These are phyloP conservation scores for Boeremia lycopersici DNA, from an alignment of 2,329 filamentous ascomycete genomes.

Conservation along the genomic window DNA sequence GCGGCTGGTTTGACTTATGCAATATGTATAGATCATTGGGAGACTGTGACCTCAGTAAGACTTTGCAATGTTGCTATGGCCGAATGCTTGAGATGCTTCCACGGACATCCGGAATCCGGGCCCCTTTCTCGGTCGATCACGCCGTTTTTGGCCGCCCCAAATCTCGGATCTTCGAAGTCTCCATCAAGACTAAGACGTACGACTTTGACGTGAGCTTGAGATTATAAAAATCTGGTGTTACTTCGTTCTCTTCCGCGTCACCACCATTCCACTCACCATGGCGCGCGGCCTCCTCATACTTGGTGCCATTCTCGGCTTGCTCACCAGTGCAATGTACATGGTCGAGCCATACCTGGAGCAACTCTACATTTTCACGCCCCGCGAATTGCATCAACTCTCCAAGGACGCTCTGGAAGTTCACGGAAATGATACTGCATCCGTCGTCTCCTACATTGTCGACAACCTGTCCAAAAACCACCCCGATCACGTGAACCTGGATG, in stretches of 20 bases:
- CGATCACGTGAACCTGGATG: conserved; percentile 67
- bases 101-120: conserved; percentile 2
- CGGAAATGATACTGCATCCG: conserved; percentile 74
- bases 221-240: neutral
- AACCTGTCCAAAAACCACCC: conserved; percentile 60
- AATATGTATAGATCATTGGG: too few relatives aligned
- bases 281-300: conserved; percentile 30
- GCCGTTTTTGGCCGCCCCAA: neutral
- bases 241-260: neutral
- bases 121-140: neutral
- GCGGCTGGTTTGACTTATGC: too few relatives aligned
- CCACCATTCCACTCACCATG: neutral
- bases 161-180: neutral
- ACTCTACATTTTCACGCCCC: conserved; percentile 77
- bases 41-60: too few relatives aligned
- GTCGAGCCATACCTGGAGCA: conserved; percentile 34
- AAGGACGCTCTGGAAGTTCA: conserved; percentile 69
- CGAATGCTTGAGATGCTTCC: neutral
- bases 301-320: conserved; percentile 29
- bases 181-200: neutral
- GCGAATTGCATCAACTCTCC: conserved; percentile 71
- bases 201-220: neutral
- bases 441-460: conserved; percentile 72
- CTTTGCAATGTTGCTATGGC: too few relatives aligned
- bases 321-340: conserved; percentile 36